Evolutionary conservation across 768 basidiomycete species (phyloP).

Genomic region (Tulasnella sp.): DNA sequence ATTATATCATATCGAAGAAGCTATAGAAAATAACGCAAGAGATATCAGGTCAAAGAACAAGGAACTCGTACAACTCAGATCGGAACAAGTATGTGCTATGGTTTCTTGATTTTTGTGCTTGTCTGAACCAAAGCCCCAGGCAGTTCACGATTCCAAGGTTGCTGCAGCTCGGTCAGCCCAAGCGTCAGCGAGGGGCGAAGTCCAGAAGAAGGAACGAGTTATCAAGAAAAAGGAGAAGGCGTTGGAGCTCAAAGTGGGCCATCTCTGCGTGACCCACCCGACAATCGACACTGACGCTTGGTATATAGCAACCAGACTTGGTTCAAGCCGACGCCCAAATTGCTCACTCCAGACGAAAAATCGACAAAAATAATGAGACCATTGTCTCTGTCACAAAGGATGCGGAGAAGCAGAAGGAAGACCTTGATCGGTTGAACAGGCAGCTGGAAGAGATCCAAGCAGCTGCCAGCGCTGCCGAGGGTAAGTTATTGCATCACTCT

Average conservation of each 20-base stretch:
- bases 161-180: constrained; percentile 66
- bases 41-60: constrained; percentile 63
- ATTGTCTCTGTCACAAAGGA: constrained; percentile 54
- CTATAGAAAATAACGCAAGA: constrained; percentile 57
- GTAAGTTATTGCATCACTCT: constrained; percentile 30
- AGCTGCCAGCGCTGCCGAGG: constrained; percentile 67
- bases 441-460: constrained; percentile 55
- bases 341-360: constrained; percentile 67
- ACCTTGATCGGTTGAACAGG: constrained; percentile 42
- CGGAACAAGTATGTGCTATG: constrained; percentile 44
- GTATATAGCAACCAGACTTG: constrained; percentile 65
- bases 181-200: constrained; percentile 56
- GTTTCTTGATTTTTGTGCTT: neutral
- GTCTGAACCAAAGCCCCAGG: constrained; percentile 19
- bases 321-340: constrained; percentile 79
- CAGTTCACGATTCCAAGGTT: constrained; percentile 53
- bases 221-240: constrained; percentile 88
- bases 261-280: neutral
- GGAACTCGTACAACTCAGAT: constrained; percentile 50
- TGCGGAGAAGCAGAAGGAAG: constrained; percentile 36
- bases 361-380: constrained; percentile 51
- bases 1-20: constrained; percentile 77
- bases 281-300: neutral
- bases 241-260: constrained; percentile 61
- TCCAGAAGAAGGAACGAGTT: constrained; percentile 72